These are phyloP conservation scores for Hymenoscyphus infarciens DNA, from an alignment of 2,329 filamentous ascomycete genomes.

Conservation along the genomic window DNA sequence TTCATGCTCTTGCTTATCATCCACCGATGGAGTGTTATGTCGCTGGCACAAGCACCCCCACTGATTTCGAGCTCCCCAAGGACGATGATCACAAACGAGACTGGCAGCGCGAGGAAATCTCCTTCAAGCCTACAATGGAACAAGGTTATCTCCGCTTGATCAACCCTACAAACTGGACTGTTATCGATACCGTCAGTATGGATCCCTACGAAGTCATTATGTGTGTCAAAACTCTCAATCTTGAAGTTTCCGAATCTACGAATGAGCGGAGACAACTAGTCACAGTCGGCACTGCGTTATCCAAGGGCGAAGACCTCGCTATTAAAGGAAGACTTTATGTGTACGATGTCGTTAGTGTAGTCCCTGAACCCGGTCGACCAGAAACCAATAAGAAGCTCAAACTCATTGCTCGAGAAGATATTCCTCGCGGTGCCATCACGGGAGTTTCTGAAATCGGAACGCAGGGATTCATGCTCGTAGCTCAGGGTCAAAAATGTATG, in stretches of 20 bases:
- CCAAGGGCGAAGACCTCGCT: constrained; percentile 86
- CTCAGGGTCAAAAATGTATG: constrained; percentile 97
- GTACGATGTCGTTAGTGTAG: constrained; percentile 87
- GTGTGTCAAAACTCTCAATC: constrained; percentile 75
- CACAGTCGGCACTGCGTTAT: constrained; percentile 77
- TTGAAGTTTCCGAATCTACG: constrained; percentile 88
- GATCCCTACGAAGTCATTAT: constrained; percentile 74
- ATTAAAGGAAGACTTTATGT: constrained; percentile 83
- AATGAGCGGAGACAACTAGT: constrained; percentile 81
- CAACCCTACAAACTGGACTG: constrained; percentile 70
- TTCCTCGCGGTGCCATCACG: constrained; percentile 87
- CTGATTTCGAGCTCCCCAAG: constrained; percentile 78
- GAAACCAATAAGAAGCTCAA: constrained; percentile 86
- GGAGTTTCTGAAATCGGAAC: constrained; percentile 79
- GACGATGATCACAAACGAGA: constrained; percentile 79
- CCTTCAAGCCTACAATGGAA: constrained; percentile 63
- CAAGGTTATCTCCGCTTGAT: constrained; percentile 74
- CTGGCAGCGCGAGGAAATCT: constrained; percentile 67
- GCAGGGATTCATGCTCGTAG: constrained; percentile 82
- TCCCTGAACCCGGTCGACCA: constrained; percentile 79
- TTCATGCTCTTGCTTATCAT: constrained; percentile 74
- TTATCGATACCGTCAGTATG: constrained; percentile 73
- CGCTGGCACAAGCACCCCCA: constrained; percentile 63
- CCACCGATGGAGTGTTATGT: constrained; percentile 71
- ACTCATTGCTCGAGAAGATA: constrained; percentile 82